phyloP scores from a whole-genome alignment of 2,329 filamentous ascomycete species.

The Penicillium sp. region DNA sequence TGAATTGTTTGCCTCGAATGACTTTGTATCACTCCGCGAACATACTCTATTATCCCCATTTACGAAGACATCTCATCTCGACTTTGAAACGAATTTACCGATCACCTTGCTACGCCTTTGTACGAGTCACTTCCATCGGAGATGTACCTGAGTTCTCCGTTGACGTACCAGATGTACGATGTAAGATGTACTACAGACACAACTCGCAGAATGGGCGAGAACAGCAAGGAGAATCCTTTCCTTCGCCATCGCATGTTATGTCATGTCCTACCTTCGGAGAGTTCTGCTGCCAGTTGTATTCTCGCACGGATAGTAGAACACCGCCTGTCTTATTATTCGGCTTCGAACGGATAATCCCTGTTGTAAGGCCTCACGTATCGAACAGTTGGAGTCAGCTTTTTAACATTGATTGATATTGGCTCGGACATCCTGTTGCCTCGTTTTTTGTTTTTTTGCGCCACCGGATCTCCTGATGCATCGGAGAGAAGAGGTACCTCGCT shows the following conservation, averaged over 20 bases:
- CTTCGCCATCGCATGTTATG: constrained; percentile 14
- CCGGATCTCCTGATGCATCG: constrained; percentile 18
- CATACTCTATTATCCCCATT: background rate
- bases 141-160: background rate
- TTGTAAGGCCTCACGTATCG: constrained; percentile 8
- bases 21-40: background rate
- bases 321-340: background rate
- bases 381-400: background rate
- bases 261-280: constrained; percentile 24
- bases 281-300: background rate
- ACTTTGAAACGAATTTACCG: background rate
- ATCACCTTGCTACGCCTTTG: background rate
- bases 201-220: constrained; percentile 6
- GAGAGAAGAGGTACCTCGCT: background rate
- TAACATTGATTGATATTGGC: constrained; percentile 9
- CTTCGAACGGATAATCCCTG: constrained; percentile 4
- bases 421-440: constrained; percentile 15
- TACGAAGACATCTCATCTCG: background rate
- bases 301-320: constrained; percentile 3
- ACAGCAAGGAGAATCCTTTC: constrained; percentile 21
- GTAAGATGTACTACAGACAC: constrained; percentile 2
- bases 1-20: constrained; percentile 8
- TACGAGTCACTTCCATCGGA: constrained; percentile 10
- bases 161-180: constrained; percentile 8
- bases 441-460: constrained; percentile 10